Conservation (phyloP, 1,284 basidiomycete genomes). For the Ustilago crameri region DNA sequence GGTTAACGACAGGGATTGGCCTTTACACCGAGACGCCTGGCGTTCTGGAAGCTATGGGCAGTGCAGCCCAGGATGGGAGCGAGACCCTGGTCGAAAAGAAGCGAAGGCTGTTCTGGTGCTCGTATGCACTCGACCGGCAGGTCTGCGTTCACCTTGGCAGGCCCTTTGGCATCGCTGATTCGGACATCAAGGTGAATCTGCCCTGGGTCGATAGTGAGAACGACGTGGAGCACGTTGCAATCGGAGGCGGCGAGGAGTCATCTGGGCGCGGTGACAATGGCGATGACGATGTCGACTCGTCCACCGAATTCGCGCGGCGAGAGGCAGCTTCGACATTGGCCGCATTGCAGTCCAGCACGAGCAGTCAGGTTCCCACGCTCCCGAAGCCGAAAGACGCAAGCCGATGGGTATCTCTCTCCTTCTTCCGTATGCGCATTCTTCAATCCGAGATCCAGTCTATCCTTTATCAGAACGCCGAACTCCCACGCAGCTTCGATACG, state of each 20-base stretch:
- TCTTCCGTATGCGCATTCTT: constrained; percentile 51
- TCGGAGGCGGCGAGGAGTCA: constrained; percentile 8
- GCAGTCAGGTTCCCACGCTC: constrained; percentile 15
- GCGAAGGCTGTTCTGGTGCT: constrained; percentile 50
- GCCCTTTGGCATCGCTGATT: constrained; percentile 49
- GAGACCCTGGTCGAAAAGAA: constrained; percentile 42
- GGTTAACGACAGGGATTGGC: constrained; percentile 48
- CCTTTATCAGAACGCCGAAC: constrained; percentile 45
- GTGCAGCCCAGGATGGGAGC: constrained; percentile 16
- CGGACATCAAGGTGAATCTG: constrained; percentile 46
- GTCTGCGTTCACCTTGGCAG: constrained; percentile 50
- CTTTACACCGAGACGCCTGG: constrained; percentile 42
- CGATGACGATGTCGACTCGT: constrained; percentile 31
- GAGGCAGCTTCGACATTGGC: constrained; percentile 48
- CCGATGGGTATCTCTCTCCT: constrained; percentile 48
- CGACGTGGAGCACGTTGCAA: constrained; percentile 32
- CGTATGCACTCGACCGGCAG: constrained; percentile 46
- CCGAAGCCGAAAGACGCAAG: constrained; percentile 42
- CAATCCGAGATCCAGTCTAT: constrained; percentile 52
- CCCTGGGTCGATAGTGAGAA: constrained; percentile 39
- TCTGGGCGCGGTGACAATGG: constrained; percentile 5
- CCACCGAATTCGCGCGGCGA: constrained; percentile 36
- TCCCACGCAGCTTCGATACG: constrained; percentile 45
- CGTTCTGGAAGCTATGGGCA: constrained; percentile 24
- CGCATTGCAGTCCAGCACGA: constrained; percentile 28